A percentile compares a stretch with the other conserved stretches of the same genome.
phyloP scores from a whole-genome alignment of 2,329 filamentous ascomycete species.

The Aspergillus sp. region DNA sequence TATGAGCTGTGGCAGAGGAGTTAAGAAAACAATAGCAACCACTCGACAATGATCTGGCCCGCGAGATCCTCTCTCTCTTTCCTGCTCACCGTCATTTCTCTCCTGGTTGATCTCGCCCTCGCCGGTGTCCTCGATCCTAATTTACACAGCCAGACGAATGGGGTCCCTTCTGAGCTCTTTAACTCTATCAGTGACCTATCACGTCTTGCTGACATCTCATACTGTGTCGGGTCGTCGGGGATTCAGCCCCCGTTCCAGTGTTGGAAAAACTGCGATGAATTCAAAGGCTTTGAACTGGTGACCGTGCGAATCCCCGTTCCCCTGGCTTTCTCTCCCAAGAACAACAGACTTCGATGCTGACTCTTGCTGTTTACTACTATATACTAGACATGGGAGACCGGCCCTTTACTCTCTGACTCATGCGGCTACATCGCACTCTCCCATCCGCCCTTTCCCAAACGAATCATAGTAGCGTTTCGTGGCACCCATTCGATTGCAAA shows the following conservation, averaged over 20 bases:
- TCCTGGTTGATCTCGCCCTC: neutral
- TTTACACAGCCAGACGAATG: neutral
- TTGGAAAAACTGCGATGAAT: slow-evolving; percentile 75
- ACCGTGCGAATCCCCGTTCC: slow-evolving; percentile 35
- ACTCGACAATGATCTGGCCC: neutral
- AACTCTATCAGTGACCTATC: slow-evolving; percentile 75
- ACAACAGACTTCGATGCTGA: too few species aligned
- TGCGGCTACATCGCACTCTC: slow-evolving; percentile 93
- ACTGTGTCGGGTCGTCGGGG: slow-evolving; percentile 81
- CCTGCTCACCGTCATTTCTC: neutral
- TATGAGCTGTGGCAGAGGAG: too few species aligned
- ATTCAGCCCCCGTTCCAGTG: slow-evolving; percentile 78
- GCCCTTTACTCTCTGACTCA: slow-evolving; percentile 74
- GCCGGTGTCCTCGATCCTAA: neutral
- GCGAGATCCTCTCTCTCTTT: neutral
- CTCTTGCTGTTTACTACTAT: neutral
- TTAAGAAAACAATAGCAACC: too few species aligned
- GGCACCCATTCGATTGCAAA: slow-evolving; percentile 93
- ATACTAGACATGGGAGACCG: slow-evolving; percentile 73
- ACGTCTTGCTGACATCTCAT: slow-evolving; percentile 87
- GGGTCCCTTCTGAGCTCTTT: slow-evolving; percentile 60
- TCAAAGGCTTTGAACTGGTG: slow-evolving; percentile 68
- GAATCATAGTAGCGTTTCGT: slow-evolving; percentile 80
- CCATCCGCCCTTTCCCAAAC: slow-evolving; percentile 50
- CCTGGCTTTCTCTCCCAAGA: too few species aligned